Base-by-base conservation (phyloP, 768 basidiomycete genomes). In the Serendipita vermifera region DNA sequence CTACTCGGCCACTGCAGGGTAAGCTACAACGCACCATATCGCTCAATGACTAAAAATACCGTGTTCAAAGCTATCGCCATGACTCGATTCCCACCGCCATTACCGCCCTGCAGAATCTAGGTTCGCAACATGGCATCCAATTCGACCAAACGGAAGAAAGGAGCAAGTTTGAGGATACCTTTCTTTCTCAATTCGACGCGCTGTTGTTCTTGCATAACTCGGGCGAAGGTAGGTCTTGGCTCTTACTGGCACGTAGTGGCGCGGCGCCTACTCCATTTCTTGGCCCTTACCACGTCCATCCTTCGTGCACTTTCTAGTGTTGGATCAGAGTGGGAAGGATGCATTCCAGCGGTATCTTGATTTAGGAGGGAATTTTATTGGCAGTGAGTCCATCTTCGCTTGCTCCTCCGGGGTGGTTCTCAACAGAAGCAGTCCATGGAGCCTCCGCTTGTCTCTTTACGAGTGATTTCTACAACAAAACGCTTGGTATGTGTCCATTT, bases 41-140 rank as follows among this genome's bases (percentile, higher is more conserved):
- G 9, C 22, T 26, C n/a, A 29, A n/a, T 51, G 46, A 51, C 39
- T n/a, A n/a, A 41, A 6, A 41, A 9, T 26, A 9, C 9, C 1
- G 46, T n/a, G n/a, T n/a, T n/a, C n/a, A 7, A n/a, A 51, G 74
- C 3, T 88, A 76, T 65, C 71, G 84, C 57, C 86, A 88, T 62
- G 85, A 85, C 58, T 83, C 81, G 2, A 87, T 87, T 56, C 85
- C 85, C 0, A 77, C 79, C 1, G 83, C 85, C 3, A 77, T 84
- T 29, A 67, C 75, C 38, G 76, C 76, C 0, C 67, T 87, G 35
- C 73, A 75, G 57, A 64, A 69, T 1, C 72, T 70, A 24, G 73
- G 73, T 2, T 57, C 69, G 17, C 62, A 67, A 0, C 75, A 81
- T 57, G 70, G 77, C 59, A 71, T 80, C 51, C 48, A 69, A 20